Evolutionary conservation across 148 eudicot species (phyloP).

Genomic region (Persicaria maculosa): DNA sequence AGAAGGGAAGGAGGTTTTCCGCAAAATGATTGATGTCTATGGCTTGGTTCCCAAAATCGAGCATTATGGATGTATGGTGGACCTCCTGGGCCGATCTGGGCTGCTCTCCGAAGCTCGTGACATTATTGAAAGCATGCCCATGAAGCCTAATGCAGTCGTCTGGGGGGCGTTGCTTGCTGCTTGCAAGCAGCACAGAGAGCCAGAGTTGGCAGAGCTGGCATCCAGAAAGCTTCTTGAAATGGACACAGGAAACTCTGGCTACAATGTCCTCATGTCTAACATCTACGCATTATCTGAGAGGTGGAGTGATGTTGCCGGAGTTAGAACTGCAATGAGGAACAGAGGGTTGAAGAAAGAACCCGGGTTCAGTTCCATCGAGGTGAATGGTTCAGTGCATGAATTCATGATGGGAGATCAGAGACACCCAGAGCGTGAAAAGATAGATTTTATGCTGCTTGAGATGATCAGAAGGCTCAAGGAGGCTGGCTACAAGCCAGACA

Average conservation of each 20-base stretch:
- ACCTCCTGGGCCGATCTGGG: slow-evolving; percentile 54
- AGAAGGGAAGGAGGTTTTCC: slow-evolving; percentile 28
- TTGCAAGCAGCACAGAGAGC: slow-evolving; percentile 42
- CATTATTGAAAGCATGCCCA: slow-evolving; percentile 41
- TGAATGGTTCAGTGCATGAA: slow-evolving; percentile 37
- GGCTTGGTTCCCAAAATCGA: slow-evolving; percentile 37
- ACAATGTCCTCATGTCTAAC: slow-evolving; percentile 46
- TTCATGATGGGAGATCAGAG: slow-evolving; percentile 38
- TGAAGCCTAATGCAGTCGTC: slow-evolving; percentile 41
- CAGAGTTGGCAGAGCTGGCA: slow-evolving; percentile 48
- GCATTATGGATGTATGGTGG: slow-evolving; percentile 66
- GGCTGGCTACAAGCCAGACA: slow-evolving; percentile 34
- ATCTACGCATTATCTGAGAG: slow-evolving; percentile 36
- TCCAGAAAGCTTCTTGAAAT: slow-evolving; percentile 31
- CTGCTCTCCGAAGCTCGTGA: slow-evolving; percentile 39
- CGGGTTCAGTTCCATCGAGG: slow-evolving; percentile 54
- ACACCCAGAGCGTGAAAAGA: slow-evolving; percentile 33
- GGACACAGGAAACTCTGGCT: slow-evolving; percentile 53
- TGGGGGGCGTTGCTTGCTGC: slow-evolving; percentile 61
- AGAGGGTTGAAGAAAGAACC: slow-evolving; percentile 49
- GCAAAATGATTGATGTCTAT: slow-evolving; percentile 28
- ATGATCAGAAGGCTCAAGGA: slow-evolving; percentile 39
- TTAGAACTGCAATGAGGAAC: slow-evolving; percentile 42
- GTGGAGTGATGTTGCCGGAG: slow-evolving; percentile 34
- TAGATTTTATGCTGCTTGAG: slow-evolving; percentile 30